Percentiles rank a stretch among this genome's conserved stretches.
These are phyloP conservation scores for Amylostereum chailletii DNA, from an alignment of 1,284 basidiomycete genomes.

Conservation along the genomic window DNA sequence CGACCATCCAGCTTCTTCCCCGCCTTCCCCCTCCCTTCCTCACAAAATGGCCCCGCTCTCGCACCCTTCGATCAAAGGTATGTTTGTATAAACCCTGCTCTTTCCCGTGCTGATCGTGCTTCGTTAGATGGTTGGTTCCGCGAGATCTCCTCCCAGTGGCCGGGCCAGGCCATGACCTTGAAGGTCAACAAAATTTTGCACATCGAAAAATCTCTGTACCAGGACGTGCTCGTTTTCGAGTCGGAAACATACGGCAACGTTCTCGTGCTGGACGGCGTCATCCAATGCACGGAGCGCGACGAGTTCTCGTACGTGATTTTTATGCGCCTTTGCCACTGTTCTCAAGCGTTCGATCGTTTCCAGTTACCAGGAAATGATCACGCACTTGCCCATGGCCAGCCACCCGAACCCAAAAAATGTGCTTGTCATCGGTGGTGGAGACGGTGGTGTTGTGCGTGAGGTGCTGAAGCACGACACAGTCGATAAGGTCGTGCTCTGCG, in stretches of 20 bases:
- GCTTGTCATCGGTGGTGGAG: conserved; percentile 94
- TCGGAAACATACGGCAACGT: conserved; percentile 95
- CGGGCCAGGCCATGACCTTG: conserved; percentile 91
- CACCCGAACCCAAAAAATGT: conserved; percentile 97
- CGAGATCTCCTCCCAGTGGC: conserved; percentile 96
- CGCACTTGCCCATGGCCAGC: conserved; percentile 89
- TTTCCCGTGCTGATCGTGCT: neutral
- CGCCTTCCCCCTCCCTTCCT: neutral
- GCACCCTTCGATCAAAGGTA: conserved; percentile 30
- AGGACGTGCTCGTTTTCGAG: conserved; percentile 95
- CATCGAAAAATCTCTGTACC: conserved; percentile 86
- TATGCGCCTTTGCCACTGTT: neutral
- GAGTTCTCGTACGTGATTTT: conserved; percentile 81
- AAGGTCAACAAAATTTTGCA: conserved; percentile 96
- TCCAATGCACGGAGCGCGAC: conserved; percentile 96
- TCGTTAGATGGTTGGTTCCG: conserved; percentile 91
- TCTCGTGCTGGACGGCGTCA: conserved; percentile 90
- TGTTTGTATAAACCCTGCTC: neutral
- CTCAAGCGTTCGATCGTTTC: conserved; percentile 2
- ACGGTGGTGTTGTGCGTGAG: conserved; percentile 95
- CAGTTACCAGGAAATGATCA: conserved; percentile 99
- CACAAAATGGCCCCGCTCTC: conserved; percentile 26
- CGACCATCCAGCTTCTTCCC: neutral
- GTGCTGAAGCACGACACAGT: conserved; percentile 93
- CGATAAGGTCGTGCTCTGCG: conserved; percentile 90